Evolutionary conservation across 257 asterid genomes (phyloP), one percentile per base, ranked within the genome.

Genomic region (Gentiana dahurica): DNA sequence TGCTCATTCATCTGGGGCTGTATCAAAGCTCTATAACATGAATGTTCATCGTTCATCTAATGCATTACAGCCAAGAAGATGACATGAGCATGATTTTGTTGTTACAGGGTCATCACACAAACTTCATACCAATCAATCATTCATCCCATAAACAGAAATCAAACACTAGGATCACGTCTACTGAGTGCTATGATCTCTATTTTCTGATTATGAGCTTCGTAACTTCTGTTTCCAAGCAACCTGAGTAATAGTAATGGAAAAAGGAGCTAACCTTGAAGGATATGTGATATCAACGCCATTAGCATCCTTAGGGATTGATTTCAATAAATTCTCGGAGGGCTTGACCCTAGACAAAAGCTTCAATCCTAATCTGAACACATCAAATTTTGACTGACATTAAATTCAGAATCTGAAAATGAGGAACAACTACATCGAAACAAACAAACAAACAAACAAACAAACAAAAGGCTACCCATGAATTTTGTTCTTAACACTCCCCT

Each of bases 271-370:
- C 98, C 95, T 78, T 60, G 95, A 73, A 41, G 99, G 97, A 55
- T 85, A 85, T 34, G 79, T 72, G 59, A 91, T 75, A 62, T 84
- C 98, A 57, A 88, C 71, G 52, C 66, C 64, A 36, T 69, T 62
- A 33, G 73, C 75, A 59, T 87, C 96, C 81, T 91, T 91, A 2
- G 96, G 80, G 62, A 91, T 84, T 59, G 98, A 87, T 73, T 85
- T 91, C 82, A 91, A 85, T 71, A 91, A 85, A 53, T 81, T 78
- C 79, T 88, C 95, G 1, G 95, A 83, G 15, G 99, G 97, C 81
- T 81, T 92, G 55, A 92, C 93, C 33, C 94, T 76, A 7, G 97
- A 86, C 73, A 92, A 62, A 66, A 92, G 81, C 74, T 73, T 77
- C 81, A 92, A 35, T 45, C 99, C 99, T 59, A 92, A 63, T 74